Base-by-base conservation (phyloP, 148 eudicot species). In the Camellia granthamiana region DNA sequence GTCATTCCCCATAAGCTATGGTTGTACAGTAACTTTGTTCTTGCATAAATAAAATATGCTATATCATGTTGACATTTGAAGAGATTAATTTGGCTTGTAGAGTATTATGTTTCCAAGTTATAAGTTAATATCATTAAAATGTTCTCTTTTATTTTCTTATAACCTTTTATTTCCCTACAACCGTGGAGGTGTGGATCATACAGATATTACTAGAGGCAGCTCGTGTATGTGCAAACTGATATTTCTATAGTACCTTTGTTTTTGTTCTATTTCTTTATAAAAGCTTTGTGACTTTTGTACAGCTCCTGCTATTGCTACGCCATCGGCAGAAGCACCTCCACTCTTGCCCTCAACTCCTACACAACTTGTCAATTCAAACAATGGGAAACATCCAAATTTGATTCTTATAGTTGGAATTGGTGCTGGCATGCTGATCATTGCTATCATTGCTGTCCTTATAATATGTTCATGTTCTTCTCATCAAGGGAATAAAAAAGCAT, bases 301-400 rank as follows among this genome's bases (percentile, higher is more conserved):
- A 96, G 98, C 98, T 83, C 98, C 98, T 38, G 16, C 44, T 65
- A 72, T 84, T 86, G 89, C 86, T 61, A 77, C 83, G 19, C 21
- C 92, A 65, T 90, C 98, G 59, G 81, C 80, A 30, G 77, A 83
- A 79, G 81, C 90, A 79, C 89, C 86, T 82, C 77, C 81, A 67
- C 82, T 77, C 52, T 81, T 77, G 65, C 86, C 89, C 52, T 84
- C 97, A 80, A 62, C 87, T 83, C 84, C 92, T 78, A 76, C 80
- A 69, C 43, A 84, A 63, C 42, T 80, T 65, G 83, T 47, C 63
- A 49, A 86, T 76, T 81, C 92, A 64, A 80, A 69, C 78, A 87
- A 88, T 52, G 88, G 83, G 76, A 88, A 80, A 69, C 86, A 80
- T 46, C 83, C 84, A 44, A 87, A 78, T 81, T 78, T 91, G 77